Evolutionary conservation across 176 grass and related monocot genomes (phyloP).

Genomic region (maize (Zea mays)): Zm-B73-REFERENCE-NAM-5.0 NC_050101.1:47729501-47730000

Average conservation of each 20-base stretch:
- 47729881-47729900: slow-evolving; percentile 19
- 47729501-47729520: slow-evolving; percentile 14
- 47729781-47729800: not conserved
- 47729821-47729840: slow-evolving; percentile 30
- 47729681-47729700: not conserved
- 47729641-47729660: not conserved
- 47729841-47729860: slow-evolving; percentile 6
- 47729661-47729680: not conserved
- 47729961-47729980: slow-evolving; percentile 10
- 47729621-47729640: not conserved
- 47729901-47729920: slow-evolving; percentile 26
- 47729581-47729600: not conserved
- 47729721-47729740: not conserved
- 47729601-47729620: not conserved
- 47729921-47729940: slow-evolving; percentile 15
- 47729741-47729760: not conserved
- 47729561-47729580: not conserved
- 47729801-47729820: not conserved
- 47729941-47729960: slow-evolving; percentile 43
- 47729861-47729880: not conserved
- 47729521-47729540: not conserved
- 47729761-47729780: slow-evolving; percentile 2
- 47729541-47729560: not conserved
- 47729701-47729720: not conserved
- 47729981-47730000: slow-evolving; percentile 36